Conservation (phyloP, 306 rosid genomes). For the Cicer pinnatifidum region DNA sequence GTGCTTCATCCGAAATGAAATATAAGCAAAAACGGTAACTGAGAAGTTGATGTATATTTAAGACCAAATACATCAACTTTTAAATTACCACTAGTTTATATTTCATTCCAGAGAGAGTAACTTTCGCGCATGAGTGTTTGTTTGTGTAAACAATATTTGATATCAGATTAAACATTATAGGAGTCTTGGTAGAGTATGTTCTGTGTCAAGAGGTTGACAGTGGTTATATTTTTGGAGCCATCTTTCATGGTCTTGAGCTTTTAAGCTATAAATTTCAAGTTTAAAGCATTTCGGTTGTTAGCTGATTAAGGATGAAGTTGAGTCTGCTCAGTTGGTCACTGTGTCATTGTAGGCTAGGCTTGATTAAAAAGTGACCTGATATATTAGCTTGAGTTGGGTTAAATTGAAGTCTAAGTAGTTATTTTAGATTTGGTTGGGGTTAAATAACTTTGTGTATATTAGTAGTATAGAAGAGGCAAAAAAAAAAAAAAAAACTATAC, state of each 20-base stretch:
- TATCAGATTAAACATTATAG: background rate
- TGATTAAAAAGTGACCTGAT: background rate
- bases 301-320: background rate
- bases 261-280: no score
- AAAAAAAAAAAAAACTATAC: no score
- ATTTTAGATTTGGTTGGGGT: background rate
- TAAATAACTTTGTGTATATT: background rate
- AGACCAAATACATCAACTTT: no score
- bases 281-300: background rate
- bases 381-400: background rate
- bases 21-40: no score
- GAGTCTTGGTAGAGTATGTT: background rate
- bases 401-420: background rate
- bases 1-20: no score
- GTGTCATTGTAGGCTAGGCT: no score
- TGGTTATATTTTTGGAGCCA: background rate
- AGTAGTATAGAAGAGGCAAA: no score
- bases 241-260: background rate
- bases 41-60: no score
- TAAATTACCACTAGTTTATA: no score
- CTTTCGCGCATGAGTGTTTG: no score
- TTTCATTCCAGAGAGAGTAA: no score
- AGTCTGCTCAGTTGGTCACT: no score
- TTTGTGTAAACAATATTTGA: slow-evolving; percentile 5
- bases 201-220: background rate